Evolutionary conservation across 1,139 yeast species (phyloP), one percentile per base, ranked within the genome.

Genomic region (Candida sojae): DNA sequence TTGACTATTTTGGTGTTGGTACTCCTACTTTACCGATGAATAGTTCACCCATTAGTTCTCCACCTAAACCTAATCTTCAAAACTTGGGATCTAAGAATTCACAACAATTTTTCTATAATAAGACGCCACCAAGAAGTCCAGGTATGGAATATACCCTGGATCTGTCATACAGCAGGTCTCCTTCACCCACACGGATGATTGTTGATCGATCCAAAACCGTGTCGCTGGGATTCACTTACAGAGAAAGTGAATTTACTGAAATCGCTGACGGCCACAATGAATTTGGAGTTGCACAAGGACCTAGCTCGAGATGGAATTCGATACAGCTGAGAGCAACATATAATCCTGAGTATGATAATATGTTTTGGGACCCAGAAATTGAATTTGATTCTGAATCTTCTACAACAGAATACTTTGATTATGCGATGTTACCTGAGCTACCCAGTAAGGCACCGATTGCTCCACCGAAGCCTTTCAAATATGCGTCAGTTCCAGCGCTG

Each of bases 401-500:
- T 2, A 65, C 61, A 10, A 58, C 67, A 6, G 61, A 53, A 26
- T 60, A 63, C 44, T 75, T 75, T 57, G 79, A 75, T 54, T 74
- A 70, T 52, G 67, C 77, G 4, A 65, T 66, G 6, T 56, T 75
- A 23, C 79, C 80, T 0, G 79, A 74, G 44, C 53, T 75, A n/a
- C 79, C 76, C 0, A 6, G 25, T 10, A 31, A 5, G 8, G 33
- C 42, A 36, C 43, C 47, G n/a, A 30, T 32, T 29, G 36, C 26
- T 7, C 43, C 45, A 3, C 34, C 46, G 10, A 13, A 40, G 10
- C 41, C 41, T 9, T 30, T 45, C 29, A n/a, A 39, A 13, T 29
- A 34, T 1, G 26, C 49, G 7, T 25, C 32, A 8, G 41, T 47
- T 5, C 39, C 44, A 8, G 38, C 47, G 9, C 32, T 30, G 35